A percentile compares a stretch with the other conserved stretches of the same genome.
Conservation (phyloP, 2,329 filamentous ascomycete species). For the Aspergillus quadrilineatus region DNA sequence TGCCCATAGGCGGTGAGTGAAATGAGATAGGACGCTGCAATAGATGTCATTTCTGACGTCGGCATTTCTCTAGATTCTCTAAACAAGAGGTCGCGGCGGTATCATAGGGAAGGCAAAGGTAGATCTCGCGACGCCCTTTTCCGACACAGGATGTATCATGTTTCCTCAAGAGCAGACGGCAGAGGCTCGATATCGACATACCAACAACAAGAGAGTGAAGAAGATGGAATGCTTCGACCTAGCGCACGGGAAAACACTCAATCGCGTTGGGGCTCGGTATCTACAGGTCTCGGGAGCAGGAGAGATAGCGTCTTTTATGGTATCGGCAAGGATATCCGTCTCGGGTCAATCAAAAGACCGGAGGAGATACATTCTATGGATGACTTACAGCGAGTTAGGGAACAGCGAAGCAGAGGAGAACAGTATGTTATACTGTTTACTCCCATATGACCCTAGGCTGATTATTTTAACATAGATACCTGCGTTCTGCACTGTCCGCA, state of each 20-base stretch:
- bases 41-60: constrained; percentile 21
- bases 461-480: constrained; percentile 22
- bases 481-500: constrained; percentile 36
- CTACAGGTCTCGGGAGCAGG: constrained; percentile 29
- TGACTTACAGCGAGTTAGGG: constrained; percentile 41
- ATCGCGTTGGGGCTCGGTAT: constrained; percentile 36
- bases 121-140: constrained; percentile 31
- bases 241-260: constrained; percentile 32
- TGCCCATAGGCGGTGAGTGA: constrained; percentile 14
- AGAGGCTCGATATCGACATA: constrained; percentile 34
- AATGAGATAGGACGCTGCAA: neutral
- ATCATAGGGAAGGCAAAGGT: constrained; percentile 28
- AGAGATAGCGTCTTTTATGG: constrained; percentile 31
- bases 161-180: constrained; percentile 31
- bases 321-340: constrained; percentile 26
- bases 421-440: constrained; percentile 54
- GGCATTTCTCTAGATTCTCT: constrained; percentile 8
- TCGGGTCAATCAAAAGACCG: constrained; percentile 27
- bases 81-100: constrained; percentile 12
- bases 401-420: constrained; percentile 75
- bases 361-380: constrained; percentile 34
- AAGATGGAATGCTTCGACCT: constrained; percentile 33
- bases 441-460: constrained; percentile 3
- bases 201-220: constrained; percentile 33
- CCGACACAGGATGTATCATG: constrained; percentile 34